phyloP scores from a whole-genome alignment of 257 asterid species.

The Eustoma russellianum region DNA sequence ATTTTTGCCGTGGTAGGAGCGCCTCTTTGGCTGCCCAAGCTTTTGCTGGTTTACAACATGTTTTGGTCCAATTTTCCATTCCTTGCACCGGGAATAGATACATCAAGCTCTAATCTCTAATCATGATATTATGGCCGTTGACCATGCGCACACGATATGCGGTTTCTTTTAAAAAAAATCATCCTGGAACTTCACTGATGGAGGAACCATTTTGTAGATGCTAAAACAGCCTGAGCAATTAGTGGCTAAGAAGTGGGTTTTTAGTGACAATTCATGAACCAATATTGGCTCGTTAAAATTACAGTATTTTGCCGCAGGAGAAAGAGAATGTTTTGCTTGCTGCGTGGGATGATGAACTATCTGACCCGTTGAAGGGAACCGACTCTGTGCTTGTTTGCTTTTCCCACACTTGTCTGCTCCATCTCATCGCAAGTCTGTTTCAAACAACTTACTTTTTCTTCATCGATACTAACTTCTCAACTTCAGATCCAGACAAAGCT shows the following conservation, averaged over 20 bases:
- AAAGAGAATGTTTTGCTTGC: no score
- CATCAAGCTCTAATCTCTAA: conserved; percentile 50
- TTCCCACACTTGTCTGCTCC: no score
- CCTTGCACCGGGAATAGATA: conserved; percentile 72
- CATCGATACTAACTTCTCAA: no score
- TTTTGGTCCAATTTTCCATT: conserved; percentile 4
- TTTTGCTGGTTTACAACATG: no score
- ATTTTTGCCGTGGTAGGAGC: no score
- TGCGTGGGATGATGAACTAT: no score
- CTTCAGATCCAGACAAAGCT: no score
- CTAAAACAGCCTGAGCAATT: conserved; percentile 66
- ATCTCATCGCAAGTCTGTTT: no score
- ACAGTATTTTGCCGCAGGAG: conserved; percentile 23
- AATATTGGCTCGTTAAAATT: conserved; percentile 65
- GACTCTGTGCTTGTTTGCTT: no score
- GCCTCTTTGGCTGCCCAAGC: no score
- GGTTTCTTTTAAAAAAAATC: conserved; percentile 54
- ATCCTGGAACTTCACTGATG: conserved; percentile 56
- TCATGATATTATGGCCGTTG: conserved; percentile 19
- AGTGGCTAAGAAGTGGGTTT: conserved; percentile 64
- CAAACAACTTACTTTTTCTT: no score
- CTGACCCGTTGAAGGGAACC: no score
- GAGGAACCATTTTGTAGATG: conserved; percentile 65
- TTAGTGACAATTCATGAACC: conserved; percentile 88
- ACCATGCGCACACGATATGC: conserved; percentile 61